These are phyloP conservation scores for Naganishia vaughanmartiniae DNA, from an alignment of 768 basidiomycete species.

Conservation along the genomic window DNA sequence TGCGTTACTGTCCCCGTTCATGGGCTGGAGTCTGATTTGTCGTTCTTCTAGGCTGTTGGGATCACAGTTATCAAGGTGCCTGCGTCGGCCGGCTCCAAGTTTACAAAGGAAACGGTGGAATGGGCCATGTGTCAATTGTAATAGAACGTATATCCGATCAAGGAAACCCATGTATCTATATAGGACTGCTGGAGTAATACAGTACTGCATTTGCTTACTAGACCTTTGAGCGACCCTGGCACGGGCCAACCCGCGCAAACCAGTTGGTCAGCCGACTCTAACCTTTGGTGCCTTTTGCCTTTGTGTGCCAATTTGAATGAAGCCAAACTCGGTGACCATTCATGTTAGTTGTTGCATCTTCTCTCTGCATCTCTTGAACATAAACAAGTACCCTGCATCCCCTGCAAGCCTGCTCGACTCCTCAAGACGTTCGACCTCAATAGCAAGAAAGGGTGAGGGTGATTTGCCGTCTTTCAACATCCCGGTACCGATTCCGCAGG, in stretches of 20 bases:
- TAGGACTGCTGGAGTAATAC: too few relatives aligned
- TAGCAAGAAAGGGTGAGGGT: background rate
- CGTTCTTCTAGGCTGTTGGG: constrained; percentile 35
- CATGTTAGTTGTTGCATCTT: constrained; percentile 4
- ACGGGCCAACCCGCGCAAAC: too few relatives aligned
- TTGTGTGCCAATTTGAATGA: too few relatives aligned
- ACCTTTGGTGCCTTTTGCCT: too few relatives aligned
- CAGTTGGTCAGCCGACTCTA: too few relatives aligned
- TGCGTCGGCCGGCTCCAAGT: constrained; percentile 31
- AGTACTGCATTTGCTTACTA: too few relatives aligned
- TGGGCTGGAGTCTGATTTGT: background rate
- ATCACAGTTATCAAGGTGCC: constrained; percentile 41
- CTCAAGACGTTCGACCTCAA: background rate
- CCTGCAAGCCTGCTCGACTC: too few relatives aligned
- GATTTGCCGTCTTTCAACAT: background rate
- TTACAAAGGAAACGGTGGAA: constrained; percentile 39
- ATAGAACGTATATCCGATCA: background rate
- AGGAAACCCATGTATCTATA: too few relatives aligned
- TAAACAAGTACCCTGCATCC: background rate
- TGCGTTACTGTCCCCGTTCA: background rate
- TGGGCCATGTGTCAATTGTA: constrained; percentile 41
- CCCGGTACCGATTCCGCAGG: background rate
- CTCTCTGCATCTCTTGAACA: background rate
- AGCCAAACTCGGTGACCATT: too few relatives aligned
- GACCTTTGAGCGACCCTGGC: too few relatives aligned